Base-by-base conservation (phyloP, 257 asterid species). In the Solanum pimpinellifolium region DNA sequence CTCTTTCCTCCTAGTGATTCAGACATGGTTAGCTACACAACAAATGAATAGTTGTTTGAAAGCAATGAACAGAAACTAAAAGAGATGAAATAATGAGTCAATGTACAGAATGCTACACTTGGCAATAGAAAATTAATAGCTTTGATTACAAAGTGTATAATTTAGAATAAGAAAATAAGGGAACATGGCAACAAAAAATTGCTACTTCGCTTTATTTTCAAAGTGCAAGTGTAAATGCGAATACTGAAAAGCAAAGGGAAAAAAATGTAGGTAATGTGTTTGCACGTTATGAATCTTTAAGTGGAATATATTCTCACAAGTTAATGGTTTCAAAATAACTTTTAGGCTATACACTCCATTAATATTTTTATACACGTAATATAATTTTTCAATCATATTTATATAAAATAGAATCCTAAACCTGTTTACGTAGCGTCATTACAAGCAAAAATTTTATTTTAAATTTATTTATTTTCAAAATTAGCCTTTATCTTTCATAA, bases 1-100 rank as follows among this genome's bases (percentile, higher is more conserved):
- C 91, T 90, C 18, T 78, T 77, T 2, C 86, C 10, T 46, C 11
- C 87, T 72, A 68, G 82, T 27, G 87, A 68, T 44, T 85, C 69
- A 35, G 65, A 65, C 91, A 86, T 31, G 82, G 16, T 39, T 70
- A 31, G 31, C 18, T 74, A 6, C 47, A 9, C 80, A 16, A 73
- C 15, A 20, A 73, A 73, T 75, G 82, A 23, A 20, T 9, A 35
- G 80, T 35, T 18, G 20, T 39, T 11, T 31, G 33, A 31, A 2
- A 31, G 59, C 83, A 76, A 37, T 11, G 23, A 11, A 46, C 11
- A 74, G 31, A 74, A 74, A 31, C 52, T 11, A 74, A 37, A 39
- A 37, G 11, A 39, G 52, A 39, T 11, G 49, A 15, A 15, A 23
- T 35, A 35, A 73, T 35, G 47, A 35, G 80, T 33, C 10, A 74